A percentile compares a stretch with the other conserved stretches of the same genome.
Evolutionary conservation across 805 yeast species (phyloP).

Genomic region (Isabelozyma heimii): DNA sequence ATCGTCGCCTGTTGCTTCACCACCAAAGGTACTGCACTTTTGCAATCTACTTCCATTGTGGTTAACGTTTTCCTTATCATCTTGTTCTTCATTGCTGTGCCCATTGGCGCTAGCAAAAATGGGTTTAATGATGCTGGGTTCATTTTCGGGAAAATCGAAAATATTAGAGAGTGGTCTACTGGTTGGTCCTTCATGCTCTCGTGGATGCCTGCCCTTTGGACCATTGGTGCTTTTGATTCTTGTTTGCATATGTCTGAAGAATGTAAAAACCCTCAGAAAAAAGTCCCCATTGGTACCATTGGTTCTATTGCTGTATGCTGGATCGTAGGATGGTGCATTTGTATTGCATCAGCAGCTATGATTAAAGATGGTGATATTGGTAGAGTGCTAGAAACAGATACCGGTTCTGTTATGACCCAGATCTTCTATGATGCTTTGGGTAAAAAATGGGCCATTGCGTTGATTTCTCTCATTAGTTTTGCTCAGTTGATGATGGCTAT

Average conservation of each 20-base stretch:
- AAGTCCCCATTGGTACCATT: slow-evolving; percentile 65
- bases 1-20: slow-evolving; percentile 53
- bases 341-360: slow-evolving; percentile 54
- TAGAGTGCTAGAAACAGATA: slow-evolving; percentile 39
- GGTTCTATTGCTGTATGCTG: slow-evolving; percentile 59
- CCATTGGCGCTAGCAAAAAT: slow-evolving; percentile 48
- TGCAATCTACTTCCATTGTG: slow-evolving; percentile 59
- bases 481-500: slow-evolving; percentile 69
- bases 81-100: slow-evolving; percentile 61
- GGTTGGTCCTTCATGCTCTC: slow-evolving; percentile 47
- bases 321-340: slow-evolving; percentile 55
- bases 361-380: slow-evolving; percentile 45
- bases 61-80: slow-evolving; percentile 52
- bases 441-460: slow-evolving; percentile 60
- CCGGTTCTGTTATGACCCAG: slow-evolving; percentile 68
- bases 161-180: slow-evolving; percentile 47
- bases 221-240: slow-evolving; percentile 71
- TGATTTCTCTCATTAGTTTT: slow-evolving; percentile 55
- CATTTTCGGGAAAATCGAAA: slow-evolving; percentile 48
- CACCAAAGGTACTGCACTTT: slow-evolving; percentile 52
- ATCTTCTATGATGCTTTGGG: slow-evolving; percentile 62
- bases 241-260: slow-evolving; percentile 75
- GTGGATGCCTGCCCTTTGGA: slow-evolving; percentile 72
- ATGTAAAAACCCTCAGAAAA: slow-evolving; percentile 57
- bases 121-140: slow-evolving; percentile 10